Percentiles rank a stretch among this genome's conserved stretches.
phyloP scores from a whole-genome alignment of 2,329 filamentous ascomycete genomes.

The Aspergillus sp. region DNA sequence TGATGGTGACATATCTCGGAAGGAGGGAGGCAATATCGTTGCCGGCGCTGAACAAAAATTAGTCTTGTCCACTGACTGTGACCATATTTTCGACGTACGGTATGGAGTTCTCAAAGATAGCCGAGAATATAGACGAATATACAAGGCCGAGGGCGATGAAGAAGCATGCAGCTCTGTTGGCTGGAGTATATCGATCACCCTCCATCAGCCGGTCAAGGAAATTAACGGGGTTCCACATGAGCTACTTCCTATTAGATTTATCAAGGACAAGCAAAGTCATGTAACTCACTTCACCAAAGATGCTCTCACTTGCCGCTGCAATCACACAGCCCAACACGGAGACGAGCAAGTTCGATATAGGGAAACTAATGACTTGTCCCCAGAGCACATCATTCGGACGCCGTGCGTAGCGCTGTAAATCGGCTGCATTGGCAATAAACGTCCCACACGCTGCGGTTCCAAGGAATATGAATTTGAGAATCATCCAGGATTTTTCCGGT shows the following conservation, averaged over 20 bases:
- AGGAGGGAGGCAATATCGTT: constrained; percentile 38
- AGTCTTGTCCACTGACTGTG: no score
- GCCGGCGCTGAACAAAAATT: constrained; percentile 24
- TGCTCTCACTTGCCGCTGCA: constrained; percentile 26
- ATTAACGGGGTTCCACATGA: constrained; percentile 36
- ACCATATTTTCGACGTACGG: constrained; percentile 15
- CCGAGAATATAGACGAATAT: constrained; percentile 44
- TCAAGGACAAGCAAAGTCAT: background rate
- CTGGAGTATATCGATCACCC: constrained; percentile 31
- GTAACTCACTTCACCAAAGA: constrained; percentile 27
- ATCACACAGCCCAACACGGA: constrained; percentile 41
- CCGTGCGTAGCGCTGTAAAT: constrained; percentile 45
- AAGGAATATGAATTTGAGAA: constrained; percentile 38
- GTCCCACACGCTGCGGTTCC: constrained; percentile 22
- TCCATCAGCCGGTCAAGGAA: constrained; percentile 36
- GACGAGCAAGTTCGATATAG: constrained; percentile 38
- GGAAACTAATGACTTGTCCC: constrained; percentile 43
- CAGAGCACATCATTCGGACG: constrained; percentile 41
- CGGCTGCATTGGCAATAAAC: constrained; percentile 38
- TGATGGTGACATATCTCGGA: constrained; percentile 41
- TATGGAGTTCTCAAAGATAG: constrained; percentile 45
- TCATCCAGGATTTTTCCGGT: constrained; percentile 34
- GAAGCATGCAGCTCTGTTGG: constrained; percentile 38
- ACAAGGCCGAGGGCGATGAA: constrained; percentile 43
- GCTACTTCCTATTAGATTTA: constrained; percentile 6